phyloP scores from a whole-genome alignment of 768 basidiomycete genomes.

The Termitomyces titanicus region DNA sequence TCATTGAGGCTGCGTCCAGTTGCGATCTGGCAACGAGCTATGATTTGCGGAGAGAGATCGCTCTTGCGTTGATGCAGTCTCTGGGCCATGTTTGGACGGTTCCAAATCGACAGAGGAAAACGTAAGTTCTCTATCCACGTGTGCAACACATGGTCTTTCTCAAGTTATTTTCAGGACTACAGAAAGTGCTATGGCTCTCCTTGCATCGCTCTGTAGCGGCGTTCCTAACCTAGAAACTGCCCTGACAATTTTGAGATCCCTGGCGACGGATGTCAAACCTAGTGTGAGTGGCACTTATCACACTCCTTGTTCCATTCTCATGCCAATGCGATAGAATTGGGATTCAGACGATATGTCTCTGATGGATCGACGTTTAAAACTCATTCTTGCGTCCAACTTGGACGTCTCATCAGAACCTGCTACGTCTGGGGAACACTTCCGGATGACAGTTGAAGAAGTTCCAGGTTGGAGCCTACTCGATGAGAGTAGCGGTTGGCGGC shows the following conservation, averaged over 20 bases:
- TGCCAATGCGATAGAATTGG: conserved; percentile 40
- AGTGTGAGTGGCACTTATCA: conserved; percentile 16
- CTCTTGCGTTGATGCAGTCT: conserved; percentile 43
- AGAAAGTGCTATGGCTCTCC: conserved; percentile 27
- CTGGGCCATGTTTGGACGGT: conserved; percentile 36
- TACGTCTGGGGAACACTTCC: not conserved
- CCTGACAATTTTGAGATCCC: conserved; percentile 18
- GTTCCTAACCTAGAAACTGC: conserved; percentile 30
- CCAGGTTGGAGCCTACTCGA: conserved; percentile 56
- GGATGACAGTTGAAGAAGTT: conserved; percentile 7
- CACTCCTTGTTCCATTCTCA: not conserved
- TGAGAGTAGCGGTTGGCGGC: conserved; percentile 46
- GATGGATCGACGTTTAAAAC: conserved; percentile 53
- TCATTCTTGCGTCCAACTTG: conserved; percentile 25
- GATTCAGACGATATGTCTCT: conserved; percentile 40
- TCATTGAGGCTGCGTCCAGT: conserved; percentile 35
- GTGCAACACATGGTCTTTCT: not conserved
- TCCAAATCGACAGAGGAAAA: conserved; percentile 18
- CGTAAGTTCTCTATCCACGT: conserved; percentile 26
- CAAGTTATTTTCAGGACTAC: conserved; percentile 12
- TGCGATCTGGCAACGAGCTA: conserved; percentile 26
- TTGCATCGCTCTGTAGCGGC: conserved; percentile 36
- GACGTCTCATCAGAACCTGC: conserved; percentile 1
- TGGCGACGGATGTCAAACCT: conserved; percentile 11
- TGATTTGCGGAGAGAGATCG: conserved; percentile 42